Evolutionary conservation across 2,329 filamentous ascomycete species (phyloP), one percentile per base, ranked within the genome.

Genomic region (Nemania sp.): DNA sequence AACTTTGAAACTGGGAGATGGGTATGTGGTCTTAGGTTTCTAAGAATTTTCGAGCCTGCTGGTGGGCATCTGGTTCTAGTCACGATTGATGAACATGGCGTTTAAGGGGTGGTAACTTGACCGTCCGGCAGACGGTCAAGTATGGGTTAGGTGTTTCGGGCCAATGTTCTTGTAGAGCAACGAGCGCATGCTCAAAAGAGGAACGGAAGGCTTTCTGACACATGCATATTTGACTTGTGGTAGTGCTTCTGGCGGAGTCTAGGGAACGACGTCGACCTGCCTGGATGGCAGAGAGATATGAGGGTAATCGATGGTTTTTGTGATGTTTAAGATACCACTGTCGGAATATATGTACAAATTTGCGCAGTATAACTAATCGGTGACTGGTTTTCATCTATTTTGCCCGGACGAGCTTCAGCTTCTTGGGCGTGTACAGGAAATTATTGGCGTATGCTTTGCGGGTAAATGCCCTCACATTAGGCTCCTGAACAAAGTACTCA

Each of bases 401-500:
- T 62, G 89, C 89, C 67, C 87, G 82, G 72, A 92, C 84, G 68
- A 88, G 83, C 82, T 97, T 97, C 72, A 97, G 78, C 82, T 93
- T 94, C 74, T 84, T 87, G 11, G 89, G 78, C 59, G 86, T 86
- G 78, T 95, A 92, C 60, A 92, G 70, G 75, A 97, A 99, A 78
- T 97, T 96, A 75, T 96, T 95, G 57, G 94, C 93, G 73, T 99
- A 99, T 9, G 90, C 89, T 84, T 99, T 99, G 57, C 91, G 90
- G 14, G 85, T 78, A 66, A 97, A 87, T 69, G 87, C 89, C 70
- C 94, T 86, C 74, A 85, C 84, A 69, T 97, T 95, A 30, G 94
- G 93, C 77, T 97, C 94, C 79, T 97, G 94, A 20, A 99, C 92
- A 72, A 94, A 97, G 75, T 96, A 99, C 72, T 99, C 93, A 72